These are phyloP conservation scores for Astrothelium macrocarpum DNA, from an alignment of 495 filamentous ascomycete species.

Conservation along the genomic window DNA sequence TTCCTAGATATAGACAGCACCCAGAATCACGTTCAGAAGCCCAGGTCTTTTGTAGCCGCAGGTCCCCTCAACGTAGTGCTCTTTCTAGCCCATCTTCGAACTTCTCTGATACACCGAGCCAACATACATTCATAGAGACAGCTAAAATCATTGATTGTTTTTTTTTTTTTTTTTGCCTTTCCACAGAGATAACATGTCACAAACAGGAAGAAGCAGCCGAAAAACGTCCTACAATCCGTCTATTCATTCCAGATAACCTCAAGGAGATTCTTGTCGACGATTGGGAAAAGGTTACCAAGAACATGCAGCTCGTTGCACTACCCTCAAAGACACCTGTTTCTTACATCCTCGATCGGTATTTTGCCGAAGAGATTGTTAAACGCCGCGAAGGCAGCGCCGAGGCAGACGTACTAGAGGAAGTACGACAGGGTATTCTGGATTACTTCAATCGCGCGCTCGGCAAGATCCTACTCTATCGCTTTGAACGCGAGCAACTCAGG, in stretches of 20 bases:
- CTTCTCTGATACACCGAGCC: no score
- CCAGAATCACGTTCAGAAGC: no score
- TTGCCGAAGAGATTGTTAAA: conserved; percentile 55
- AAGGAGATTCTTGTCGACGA: conserved; percentile 92
- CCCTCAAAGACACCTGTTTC: conserved; percentile 66
- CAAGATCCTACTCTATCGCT: conserved; percentile 80
- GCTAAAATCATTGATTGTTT: no score
- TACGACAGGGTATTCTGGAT: conserved; percentile 69
- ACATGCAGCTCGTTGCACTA: conserved; percentile 72
- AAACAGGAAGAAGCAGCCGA: conserved; percentile 78
- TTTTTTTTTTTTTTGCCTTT: not conserved
- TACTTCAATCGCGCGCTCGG: conserved; percentile 87
- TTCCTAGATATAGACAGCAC: not conserved
- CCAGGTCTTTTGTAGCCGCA: no score
- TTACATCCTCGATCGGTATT: conserved; percentile 70
- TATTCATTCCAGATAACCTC: conserved; percentile 72
- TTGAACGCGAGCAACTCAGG: conserved; percentile 78
- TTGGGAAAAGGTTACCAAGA: conserved; percentile 98
- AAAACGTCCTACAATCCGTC: conserved; percentile 65
- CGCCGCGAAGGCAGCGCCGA: conserved; percentile 57
- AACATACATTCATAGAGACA: no score
- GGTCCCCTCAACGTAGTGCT: no score
- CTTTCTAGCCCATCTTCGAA: no score
- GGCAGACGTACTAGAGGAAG: conserved; percentile 77
- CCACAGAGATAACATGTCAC: conserved; percentile 12